Conservation (phyloP, 305 asterid genomes). For the Ilex paraguariensis region DNA sequence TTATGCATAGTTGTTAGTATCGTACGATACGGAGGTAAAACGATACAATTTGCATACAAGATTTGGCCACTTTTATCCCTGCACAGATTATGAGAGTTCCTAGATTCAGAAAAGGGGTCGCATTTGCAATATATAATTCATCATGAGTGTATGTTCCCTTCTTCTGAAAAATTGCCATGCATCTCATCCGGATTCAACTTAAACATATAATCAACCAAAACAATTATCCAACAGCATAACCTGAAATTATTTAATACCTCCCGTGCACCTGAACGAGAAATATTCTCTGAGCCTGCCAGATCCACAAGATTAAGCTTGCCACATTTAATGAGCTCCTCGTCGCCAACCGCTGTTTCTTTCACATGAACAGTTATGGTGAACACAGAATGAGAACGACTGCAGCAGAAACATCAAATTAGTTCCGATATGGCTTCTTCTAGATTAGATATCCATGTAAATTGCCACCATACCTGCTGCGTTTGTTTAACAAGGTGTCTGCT, state of each 20-base stretch:
- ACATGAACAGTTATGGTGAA: slow-evolving; percentile 70
- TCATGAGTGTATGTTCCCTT: no score
- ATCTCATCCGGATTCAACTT: no score
- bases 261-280: slow-evolving; percentile 75
- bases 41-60: no score
- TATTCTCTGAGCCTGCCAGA: slow-evolving; percentile 88
- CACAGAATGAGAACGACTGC: slow-evolving; percentile 88
- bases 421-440: neutral
- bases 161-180: no score
- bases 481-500: slow-evolving; percentile 77
- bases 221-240: neutral
- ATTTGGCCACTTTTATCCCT: no score
- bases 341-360: slow-evolving; percentile 69
- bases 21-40: no score
- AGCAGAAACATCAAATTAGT: slow-evolving; percentile 1
- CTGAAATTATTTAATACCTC: slow-evolving; percentile 41
- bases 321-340: slow-evolving; percentile 80
- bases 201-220: neutral
- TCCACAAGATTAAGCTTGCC: slow-evolving; percentile 93
- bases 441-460: slow-evolving; percentile 2
- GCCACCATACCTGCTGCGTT: slow-evolving; percentile 54
- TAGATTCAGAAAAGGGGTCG: no score
- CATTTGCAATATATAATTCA: no score
- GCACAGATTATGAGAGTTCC: no score
- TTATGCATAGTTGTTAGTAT: no score